Conservation (phyloP, 2,329 filamentous ascomycete species). For the Fonsecaea erecta region DNA sequence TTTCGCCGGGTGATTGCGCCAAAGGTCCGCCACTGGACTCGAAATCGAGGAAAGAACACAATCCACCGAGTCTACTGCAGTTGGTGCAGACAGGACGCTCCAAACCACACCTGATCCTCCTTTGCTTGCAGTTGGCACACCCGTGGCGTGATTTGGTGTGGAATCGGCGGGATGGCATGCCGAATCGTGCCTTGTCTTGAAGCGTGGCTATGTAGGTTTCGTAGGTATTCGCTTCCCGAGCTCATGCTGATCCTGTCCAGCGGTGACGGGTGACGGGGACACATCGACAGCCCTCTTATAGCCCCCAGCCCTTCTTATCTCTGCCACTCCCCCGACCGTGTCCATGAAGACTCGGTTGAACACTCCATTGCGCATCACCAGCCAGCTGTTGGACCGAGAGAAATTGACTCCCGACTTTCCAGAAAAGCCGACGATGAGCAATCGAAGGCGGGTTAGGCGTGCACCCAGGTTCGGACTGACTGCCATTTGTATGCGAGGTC, state of each 20-base stretch:
- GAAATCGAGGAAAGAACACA: constrained; percentile 9
- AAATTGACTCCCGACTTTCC: not conserved
- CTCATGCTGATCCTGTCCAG: not conserved
- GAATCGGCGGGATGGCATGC: constrained; percentile 2
- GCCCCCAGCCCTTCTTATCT: not conserved
- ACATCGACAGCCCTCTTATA: not conserved
- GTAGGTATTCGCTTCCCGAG: not conserved
- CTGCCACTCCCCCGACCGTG: not conserved
- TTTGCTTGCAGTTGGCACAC: constrained; percentile 17
- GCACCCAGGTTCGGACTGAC: not conserved
- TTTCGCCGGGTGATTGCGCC: constrained; percentile 3
- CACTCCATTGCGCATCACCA: not conserved
- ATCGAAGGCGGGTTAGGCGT: not conserved
- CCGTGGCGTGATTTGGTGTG: constrained; percentile 14
- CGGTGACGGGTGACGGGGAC: not conserved
- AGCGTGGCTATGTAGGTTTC: not conserved
- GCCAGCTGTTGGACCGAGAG: not conserved
- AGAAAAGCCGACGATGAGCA: not conserved
- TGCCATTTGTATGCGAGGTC: not conserved
- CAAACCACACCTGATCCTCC: constrained; percentile 10
- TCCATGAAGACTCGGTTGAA: not conserved
- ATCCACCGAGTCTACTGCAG: constrained; percentile 19
- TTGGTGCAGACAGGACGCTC: constrained; percentile 22
- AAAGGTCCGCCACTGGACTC: constrained; percentile 7
- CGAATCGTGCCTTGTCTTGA: not conserved